Conservation (phyloP, 805 yeast genomes). For the Komagataella mondaviorum region DNA sequence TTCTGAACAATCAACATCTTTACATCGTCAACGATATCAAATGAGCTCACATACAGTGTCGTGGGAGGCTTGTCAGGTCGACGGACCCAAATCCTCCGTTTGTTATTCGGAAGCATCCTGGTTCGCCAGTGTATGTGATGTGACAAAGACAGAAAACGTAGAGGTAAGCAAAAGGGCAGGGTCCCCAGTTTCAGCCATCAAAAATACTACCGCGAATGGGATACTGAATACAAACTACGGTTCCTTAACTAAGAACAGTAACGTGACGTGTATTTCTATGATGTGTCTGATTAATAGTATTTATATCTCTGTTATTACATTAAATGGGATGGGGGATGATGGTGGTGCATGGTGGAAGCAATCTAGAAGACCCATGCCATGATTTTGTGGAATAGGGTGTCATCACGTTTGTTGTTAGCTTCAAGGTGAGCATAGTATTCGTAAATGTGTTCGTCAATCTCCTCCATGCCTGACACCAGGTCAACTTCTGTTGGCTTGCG, state of each 20-base stretch:
- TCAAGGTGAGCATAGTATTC: conserved; percentile 10
- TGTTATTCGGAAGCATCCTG: neutral
- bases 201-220: neutral
- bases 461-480: conserved; percentile 22
- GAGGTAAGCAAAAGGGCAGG: neutral
- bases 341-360: neutral
- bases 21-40: conserved; percentile 72
- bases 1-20: conserved; percentile 50
- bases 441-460: conserved; percentile 24
- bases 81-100: conserved; percentile 42
- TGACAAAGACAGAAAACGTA: neutral
- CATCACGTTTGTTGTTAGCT: neutral
- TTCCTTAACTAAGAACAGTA: neutral
- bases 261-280: neutral
- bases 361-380: neutral
- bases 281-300: neutral
- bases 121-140: neutral
- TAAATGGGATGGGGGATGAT: neutral
- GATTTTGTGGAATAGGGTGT: neutral
- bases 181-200: neutral
- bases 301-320: neutral
- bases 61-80: conserved; percentile 48
- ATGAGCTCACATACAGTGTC: conserved; percentile 43
- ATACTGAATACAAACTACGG: no score
- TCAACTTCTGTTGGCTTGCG: conserved; percentile 21